phyloP scores from a whole-genome alignment of 2,329 filamentous ascomycete species.

The Botrytis paeoniae region DNA sequence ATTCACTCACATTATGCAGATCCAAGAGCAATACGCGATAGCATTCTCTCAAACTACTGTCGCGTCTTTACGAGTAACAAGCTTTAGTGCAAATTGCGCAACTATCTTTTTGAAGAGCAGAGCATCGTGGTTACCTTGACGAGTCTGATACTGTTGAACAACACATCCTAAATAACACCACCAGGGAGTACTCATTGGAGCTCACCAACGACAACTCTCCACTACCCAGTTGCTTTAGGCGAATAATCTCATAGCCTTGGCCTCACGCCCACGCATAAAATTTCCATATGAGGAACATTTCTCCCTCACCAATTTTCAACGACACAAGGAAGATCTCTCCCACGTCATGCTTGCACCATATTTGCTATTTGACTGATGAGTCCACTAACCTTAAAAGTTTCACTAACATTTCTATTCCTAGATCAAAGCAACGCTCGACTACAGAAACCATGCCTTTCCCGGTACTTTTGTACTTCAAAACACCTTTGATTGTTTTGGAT shows the following conservation, averaged over 20 bases:
- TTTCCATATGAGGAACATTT: slow-evolving; percentile 19
- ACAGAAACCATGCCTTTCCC: slow-evolving; percentile 18
- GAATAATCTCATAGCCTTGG: not conserved
- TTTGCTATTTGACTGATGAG: slow-evolving; percentile 18
- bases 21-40: not conserved
- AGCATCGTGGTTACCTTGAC: not conserved
- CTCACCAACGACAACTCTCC: not conserved
- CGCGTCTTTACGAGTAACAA: no score
- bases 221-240: not conserved
- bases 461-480: not conserved
- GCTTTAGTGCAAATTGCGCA: not conserved
- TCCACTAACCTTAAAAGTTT: slow-evolving; percentile 13
- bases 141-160: not conserved
- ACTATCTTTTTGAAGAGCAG: not conserved
- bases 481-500: not conserved
- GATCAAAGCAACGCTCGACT: not conserved
- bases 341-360: slow-evolving; percentile 10
- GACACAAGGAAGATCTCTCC: slow-evolving; percentile 4
- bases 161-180: not conserved
- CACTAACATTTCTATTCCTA: slow-evolving; percentile 9
- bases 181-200: not conserved
- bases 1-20: not conserved
- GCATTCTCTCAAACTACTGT: not conserved
- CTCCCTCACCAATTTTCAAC: slow-evolving; percentile 1
- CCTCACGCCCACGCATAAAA: not conserved